Base-by-base conservation (phyloP, 2,329 filamentous ascomycete genomes). In the Neofusicoccum ribis region DNA sequence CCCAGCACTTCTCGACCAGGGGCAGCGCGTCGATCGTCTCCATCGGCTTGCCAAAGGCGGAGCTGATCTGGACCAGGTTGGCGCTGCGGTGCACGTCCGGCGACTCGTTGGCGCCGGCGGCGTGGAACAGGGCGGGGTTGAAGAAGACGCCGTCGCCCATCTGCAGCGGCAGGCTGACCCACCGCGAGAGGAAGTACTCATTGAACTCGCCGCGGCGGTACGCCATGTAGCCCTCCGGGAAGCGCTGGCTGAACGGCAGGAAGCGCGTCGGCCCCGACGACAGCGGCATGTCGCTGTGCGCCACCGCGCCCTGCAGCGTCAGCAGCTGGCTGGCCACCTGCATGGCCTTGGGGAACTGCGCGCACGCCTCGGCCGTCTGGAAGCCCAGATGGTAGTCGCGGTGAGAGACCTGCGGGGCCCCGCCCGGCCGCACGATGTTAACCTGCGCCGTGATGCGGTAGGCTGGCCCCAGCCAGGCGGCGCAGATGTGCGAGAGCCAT, bases 311-410 rank as follows among this genome's bases (percentile, higher is more conserved):
- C 70, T 89, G 87, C 12, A 89, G 76, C 2, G 87, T 89, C 31
- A 89, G 74, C 64, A 84, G 82, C 70, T 86, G 85, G 31, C 80
- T 85, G 0, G 85, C 81, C 1, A 81, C 68, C 49, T 89, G 87
- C 72, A 83, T 79, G 0, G 79, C 80, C 44, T 78, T 80, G 0
- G 87, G 86, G 66, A 83, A 86, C 17, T 71, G 74, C 0, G 79
- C 78, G 49, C 80, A 82, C 1, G 75, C 76, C 6, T 80, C 80
- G 2, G 79, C 71, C 0, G 82, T 84, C 72, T 88, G 85, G 74
- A 89, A 89, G 0, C 87, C 87, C 1, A 89, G 79, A 69, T 89
- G 87, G 70, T 89, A 89, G 70, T 89, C 87, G 1, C 87, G 80
- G 70, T 89, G 87, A 7, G 78, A 79, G 34, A 83, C 81, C 70